Evolutionary conservation across 140 eudicot species (phyloP).

Genomic region (Erigeron philadelphicus): DNA sequence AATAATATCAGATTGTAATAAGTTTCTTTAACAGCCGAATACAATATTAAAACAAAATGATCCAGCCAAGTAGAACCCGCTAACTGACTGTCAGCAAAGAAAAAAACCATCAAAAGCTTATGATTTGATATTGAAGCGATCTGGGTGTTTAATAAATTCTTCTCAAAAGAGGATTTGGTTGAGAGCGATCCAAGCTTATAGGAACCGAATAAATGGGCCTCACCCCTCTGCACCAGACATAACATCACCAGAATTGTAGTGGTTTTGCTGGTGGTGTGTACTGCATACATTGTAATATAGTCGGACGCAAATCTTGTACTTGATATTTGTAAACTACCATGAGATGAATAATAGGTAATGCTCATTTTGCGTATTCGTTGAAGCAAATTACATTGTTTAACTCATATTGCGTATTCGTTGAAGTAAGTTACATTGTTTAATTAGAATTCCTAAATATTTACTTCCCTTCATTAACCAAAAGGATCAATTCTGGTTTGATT

Average conservation of each 20-base stretch:
- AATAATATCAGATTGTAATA: no score
- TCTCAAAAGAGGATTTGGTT: slow-evolving; percentile 80
- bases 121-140: slow-evolving; percentile 33
- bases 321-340: not conserved
- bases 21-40: no score
- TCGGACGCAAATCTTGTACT: not conserved
- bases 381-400: slow-evolving; percentile 2
- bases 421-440: not conserved
- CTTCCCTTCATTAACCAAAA: not conserved
- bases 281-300: not conserved
- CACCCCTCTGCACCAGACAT: slow-evolving; percentile 50
- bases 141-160: slow-evolving; percentile 50
- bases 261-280: not conserved
- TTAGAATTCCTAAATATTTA: slow-evolving; percentile 7
- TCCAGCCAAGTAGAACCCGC: no score
- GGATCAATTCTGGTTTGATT: not conserved
- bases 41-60: no score
- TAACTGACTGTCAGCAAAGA: no score
- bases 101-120: no score
- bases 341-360: slow-evolving; percentile 5
- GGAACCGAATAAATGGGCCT: slow-evolving; percentile 70
- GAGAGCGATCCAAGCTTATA: slow-evolving; percentile 72
- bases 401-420: no score
- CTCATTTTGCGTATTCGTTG: slow-evolving; percentile 21
- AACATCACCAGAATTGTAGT: slow-evolving; percentile 21